Conservation (phyloP, 257 asterid genomes). For the Osmanthus fragrans region DNA sequence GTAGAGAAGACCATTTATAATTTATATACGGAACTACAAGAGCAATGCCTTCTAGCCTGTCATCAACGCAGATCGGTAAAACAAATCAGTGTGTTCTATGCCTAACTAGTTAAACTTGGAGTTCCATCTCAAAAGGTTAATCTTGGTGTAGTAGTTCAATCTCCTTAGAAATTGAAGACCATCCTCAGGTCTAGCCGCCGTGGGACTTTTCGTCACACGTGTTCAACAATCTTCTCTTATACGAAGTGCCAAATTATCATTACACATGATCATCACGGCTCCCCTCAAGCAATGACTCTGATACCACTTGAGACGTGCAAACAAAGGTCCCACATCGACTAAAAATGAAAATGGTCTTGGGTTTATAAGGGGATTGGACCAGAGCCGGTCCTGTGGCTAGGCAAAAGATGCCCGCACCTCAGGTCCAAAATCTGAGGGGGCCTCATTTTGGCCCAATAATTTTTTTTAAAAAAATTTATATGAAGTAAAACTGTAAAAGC, state of each 20-base stretch:
- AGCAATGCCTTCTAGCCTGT: constrained; percentile 85
- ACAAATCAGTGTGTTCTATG: constrained; percentile 4
- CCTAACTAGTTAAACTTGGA: neutral
- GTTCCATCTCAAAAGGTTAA: neutral
- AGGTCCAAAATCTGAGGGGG: too few species aligned
- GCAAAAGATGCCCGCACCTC: too few species aligned
- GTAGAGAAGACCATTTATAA: constrained; percentile 84
- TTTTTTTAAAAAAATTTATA: too few species aligned
- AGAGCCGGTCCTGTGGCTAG: too few species aligned
- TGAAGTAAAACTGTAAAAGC: too few species aligned
- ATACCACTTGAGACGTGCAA: neutral
- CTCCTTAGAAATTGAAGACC: neutral
- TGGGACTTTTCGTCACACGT: neutral
- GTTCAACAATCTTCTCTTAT: neutral
- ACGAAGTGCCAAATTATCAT: neutral
- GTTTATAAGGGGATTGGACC: neutral
- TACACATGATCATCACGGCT: neutral
- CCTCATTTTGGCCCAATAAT: too few species aligned
- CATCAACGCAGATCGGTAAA: neutral
- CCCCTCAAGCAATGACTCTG: neutral
- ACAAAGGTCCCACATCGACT: neutral
- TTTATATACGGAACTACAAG: constrained; percentile 78
- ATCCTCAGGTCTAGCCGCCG: neutral
- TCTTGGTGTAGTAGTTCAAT: neutral
- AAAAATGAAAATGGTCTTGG: neutral